Percentiles rank a stretch among this genome's conserved stretches.
Conservation (phyloP, 73 alveolate genomes). For the Vitrella brassicaformis region DNA sequence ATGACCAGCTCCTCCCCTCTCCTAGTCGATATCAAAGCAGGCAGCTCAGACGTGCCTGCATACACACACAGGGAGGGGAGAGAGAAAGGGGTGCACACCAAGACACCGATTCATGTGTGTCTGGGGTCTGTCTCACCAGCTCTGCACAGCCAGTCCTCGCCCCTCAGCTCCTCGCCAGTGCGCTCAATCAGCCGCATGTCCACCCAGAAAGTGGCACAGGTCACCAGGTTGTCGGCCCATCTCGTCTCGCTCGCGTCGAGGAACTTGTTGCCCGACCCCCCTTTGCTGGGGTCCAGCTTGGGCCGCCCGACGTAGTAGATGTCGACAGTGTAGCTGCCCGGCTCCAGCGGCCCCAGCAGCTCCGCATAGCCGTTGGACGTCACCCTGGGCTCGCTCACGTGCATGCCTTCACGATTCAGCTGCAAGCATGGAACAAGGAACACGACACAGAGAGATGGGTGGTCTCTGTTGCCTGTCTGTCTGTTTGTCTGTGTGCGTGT, state of each 20-base stretch:
- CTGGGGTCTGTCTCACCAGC: not conserved
- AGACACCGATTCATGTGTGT: not conserved
- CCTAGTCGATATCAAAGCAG: no score
- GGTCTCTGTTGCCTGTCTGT: no score
- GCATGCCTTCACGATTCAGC: not conserved
- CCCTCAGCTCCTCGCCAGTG: not conserved
- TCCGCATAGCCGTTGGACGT: conserved; percentile 30
- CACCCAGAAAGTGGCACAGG: conserved; percentile 12
- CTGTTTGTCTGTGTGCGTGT: no score
- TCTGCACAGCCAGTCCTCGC: not conserved
- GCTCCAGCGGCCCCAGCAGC: conserved; percentile 26
- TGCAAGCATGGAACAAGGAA: not conserved
- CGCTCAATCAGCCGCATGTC: conserved; percentile 15
- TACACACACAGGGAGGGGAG: no score
- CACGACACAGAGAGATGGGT: no score
- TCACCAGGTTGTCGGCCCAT: not conserved
- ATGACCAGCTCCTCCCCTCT: not conserved
- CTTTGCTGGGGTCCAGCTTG: not conserved
- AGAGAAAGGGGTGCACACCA: no score
- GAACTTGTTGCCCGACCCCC: not conserved
- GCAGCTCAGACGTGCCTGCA: no score
- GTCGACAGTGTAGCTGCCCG: conserved; percentile 12
- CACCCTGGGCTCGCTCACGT: not conserved
- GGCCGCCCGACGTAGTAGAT: not conserved
- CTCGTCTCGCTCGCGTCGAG: not conserved